A percentile compares a stretch with the other conserved stretches of the same genome.
These are phyloP conservation scores for Pleurozium schreberi DNA, from an alignment of 225 moss, liverwort and hornwort genomes.

Conservation along the genomic window DNA sequence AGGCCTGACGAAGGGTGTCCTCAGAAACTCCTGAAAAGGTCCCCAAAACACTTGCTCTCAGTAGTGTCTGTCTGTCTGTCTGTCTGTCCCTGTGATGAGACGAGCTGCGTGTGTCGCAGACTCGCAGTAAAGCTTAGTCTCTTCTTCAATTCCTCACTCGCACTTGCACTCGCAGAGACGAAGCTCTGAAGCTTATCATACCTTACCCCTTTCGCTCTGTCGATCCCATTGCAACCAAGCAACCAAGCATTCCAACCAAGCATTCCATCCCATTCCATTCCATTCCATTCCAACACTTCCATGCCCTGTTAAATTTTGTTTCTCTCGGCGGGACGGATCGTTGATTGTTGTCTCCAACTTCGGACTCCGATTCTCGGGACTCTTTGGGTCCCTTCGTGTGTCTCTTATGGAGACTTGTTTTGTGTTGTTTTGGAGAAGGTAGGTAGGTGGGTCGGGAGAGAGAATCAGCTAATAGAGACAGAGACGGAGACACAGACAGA, in stretches of 20 bases:
- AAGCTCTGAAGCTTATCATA: neutral
- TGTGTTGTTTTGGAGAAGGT: neutral
- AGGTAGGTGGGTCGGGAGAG: neutral
- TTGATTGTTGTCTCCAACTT: neutral
- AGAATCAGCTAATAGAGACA: too few relatives aligned
- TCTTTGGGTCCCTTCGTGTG: neutral
- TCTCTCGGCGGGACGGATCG: neutral
- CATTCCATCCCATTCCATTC: too few relatives aligned
- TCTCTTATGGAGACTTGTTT: neutral
- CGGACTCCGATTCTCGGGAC: neutral
- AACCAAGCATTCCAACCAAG: too few relatives aligned
- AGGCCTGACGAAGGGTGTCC: too few relatives aligned
- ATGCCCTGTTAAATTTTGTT: neutral
- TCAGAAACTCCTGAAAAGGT: too few relatives aligned
- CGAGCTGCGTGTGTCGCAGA: neutral
- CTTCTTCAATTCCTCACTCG: neutral
- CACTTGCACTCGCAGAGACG: neutral
- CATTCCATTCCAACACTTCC: too few relatives aligned
- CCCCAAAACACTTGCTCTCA: too few relatives aligned
- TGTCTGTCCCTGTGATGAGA: neutral
- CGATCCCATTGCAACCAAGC: neutral
- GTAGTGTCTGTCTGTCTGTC: neutral
- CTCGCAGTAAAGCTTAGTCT: neutral
- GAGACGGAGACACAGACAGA: too few relatives aligned
- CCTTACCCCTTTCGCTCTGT: neutral